Base-by-base conservation (phyloP, 768 basidiomycete species). In the Hypholoma sublateritium region DNA sequence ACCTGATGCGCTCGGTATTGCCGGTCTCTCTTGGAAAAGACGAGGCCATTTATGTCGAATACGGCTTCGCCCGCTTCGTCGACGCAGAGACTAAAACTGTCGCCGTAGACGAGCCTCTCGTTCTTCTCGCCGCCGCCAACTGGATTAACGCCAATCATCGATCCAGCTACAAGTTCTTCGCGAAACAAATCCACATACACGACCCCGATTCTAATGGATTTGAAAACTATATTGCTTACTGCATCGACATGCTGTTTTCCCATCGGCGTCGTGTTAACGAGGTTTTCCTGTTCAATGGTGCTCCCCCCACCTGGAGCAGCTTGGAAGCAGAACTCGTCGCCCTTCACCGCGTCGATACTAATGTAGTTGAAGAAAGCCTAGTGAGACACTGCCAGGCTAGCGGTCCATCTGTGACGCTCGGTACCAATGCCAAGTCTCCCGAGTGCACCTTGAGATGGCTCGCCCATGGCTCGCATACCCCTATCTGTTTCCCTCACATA, bases 201-300 rank as follows among this genome's bases (percentile, higher is more conserved):
- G 70, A 71, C 2, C 62, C 64, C 5, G 48, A 52, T 6, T 75
- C 71, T 5, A 80, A 80, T 46, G 79, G 79, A 2, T 76, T 78
- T 58, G 79, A 80, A 60, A 76, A 77, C 58, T 79, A 76, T 56
- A 55, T 80, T 14, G 76, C 74, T 1, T 75, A 74, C 58, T 78
- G 75, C 49, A 60, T 79, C 21, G 72, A 73, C 58, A 62, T 75
- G 51, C 60, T 74, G n/a, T 77, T 77, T 50, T 69, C 72, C 3
- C 53, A 62, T 44, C 63, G 56, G 16, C 68, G 65, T 24, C 67
- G 63, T 2, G 24, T 74, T 12, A 69, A 68, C 36, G 74, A 78
- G 12, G 65, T 79, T 0, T 79, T 80, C 56, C 55, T 62, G 6
- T 80, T 78, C 47, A 47, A 52, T 46, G 72, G 71, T 0, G 32